Percentiles rank a stretch among this genome's conserved stretches.
phyloP scores from a whole-genome alignment of 2,329 filamentous ascomycete species.

The Periconia macrospinosa region DNA sequence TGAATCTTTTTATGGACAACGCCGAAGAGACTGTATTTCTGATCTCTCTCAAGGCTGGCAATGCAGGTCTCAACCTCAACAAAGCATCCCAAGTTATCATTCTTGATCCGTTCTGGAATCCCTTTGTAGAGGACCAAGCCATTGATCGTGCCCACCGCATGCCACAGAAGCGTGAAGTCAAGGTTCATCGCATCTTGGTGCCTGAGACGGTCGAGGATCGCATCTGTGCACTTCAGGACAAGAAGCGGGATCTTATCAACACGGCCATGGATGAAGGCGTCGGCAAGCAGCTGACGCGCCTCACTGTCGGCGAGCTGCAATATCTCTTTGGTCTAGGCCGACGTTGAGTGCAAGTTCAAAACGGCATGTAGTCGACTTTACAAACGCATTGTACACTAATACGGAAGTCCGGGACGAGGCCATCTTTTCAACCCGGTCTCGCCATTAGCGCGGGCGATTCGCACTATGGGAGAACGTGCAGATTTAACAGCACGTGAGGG shows the following conservation, averaged over 20 bases:
- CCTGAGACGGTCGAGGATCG: slow-evolving; percentile 82
- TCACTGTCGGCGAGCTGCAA: slow-evolving; percentile 67
- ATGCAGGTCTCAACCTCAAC: slow-evolving; percentile 83
- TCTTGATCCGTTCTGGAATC: slow-evolving; percentile 65
- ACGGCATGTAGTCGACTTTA: too few species aligned
- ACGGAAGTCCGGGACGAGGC: too few species aligned
- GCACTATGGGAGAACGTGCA: too few species aligned
- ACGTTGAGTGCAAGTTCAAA: background rate
- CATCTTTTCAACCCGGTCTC: too few species aligned
- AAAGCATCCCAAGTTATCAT: slow-evolving; percentile 84
- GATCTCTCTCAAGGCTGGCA: slow-evolving; percentile 77
- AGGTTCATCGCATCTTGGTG: slow-evolving; percentile 79
- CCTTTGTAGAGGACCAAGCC: slow-evolving; percentile 88
- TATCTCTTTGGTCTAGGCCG: slow-evolving; percentile 63
- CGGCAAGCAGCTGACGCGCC: slow-evolving; percentile 65
- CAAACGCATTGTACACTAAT: too few species aligned
- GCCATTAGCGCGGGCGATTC: too few species aligned
- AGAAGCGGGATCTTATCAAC: slow-evolving; percentile 76
- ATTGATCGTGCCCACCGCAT: slow-evolving; percentile 89
- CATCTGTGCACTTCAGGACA: slow-evolving; percentile 76
- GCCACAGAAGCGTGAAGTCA: slow-evolving; percentile 73
- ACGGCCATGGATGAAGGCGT: slow-evolving; percentile 78
- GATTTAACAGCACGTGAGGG: too few species aligned
- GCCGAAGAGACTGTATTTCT: slow-evolving; percentile 69
- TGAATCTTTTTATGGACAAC: slow-evolving; percentile 67